phyloP scores from a whole-genome alignment of 164 flowering plant genomes.

The Taxillus chinensis region DNA sequence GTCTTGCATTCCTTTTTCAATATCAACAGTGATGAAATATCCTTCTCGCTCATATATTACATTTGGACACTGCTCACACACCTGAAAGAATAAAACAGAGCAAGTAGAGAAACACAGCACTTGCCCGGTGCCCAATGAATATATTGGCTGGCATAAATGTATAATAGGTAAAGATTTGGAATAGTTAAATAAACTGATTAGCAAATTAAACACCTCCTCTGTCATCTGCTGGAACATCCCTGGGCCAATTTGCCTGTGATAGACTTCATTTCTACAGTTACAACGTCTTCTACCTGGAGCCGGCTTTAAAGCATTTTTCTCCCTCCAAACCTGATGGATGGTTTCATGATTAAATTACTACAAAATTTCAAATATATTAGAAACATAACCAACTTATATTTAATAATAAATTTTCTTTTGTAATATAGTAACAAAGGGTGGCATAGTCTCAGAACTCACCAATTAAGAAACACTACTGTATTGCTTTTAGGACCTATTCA shows the following conservation, averaged over 20 bases:
- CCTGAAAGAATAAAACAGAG: conserved; percentile 33
- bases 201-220: conserved; percentile 60
- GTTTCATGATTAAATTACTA: neutral
- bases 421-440: neutral
- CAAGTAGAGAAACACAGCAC: neutral
- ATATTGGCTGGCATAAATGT: neutral
- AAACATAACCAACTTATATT: neutral
- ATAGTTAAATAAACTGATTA: neutral
- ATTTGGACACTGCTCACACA: conserved; percentile 91
- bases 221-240: conserved; percentile 99
- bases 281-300: conserved; percentile 97
- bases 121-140: neutral
- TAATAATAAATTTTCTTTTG: neutral
- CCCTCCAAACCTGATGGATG: conserved; percentile 81
- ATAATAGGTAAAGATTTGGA: neutral
- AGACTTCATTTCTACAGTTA: conserved; percentile 96
- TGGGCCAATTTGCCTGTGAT: conserved; percentile 95
- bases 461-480: too few relatives aligned
- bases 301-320: conserved; percentile 80
- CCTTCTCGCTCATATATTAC: conserved; percentile 93
- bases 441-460: too few relatives aligned
- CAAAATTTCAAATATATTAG: neutral
- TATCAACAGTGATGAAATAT: conserved; percentile 82
- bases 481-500: too few relatives aligned
- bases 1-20: conserved; percentile 98